Conservation (phyloP, 2,329 filamentous ascomycete genomes). For the Neofusicoccum sp. region DNA sequence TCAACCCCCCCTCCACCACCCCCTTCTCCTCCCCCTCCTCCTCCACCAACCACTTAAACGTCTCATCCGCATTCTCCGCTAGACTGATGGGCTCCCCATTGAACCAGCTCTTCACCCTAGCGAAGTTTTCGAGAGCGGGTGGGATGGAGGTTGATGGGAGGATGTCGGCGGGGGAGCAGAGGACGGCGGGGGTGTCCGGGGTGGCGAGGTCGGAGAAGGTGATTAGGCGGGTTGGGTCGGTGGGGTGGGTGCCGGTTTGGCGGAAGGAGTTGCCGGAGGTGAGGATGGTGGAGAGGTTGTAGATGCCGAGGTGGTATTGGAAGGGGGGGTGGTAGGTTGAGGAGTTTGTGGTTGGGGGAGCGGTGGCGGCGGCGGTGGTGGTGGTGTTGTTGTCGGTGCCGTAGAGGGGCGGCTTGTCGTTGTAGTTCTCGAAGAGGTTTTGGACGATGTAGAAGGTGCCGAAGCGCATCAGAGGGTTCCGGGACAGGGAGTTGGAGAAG, state of each 20-base stretch:
- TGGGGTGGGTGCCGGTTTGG: not conserved
- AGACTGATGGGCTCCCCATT: constrained; percentile 1
- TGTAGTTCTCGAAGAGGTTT: constrained; percentile 14
- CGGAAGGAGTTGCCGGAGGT: constrained; percentile 5
- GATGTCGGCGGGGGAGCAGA: constrained; percentile 7
- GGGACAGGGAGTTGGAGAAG: constrained; percentile 8
- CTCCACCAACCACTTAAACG: not conserved
- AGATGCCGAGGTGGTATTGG: constrained; percentile 11
- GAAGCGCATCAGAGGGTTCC: constrained; percentile 20
- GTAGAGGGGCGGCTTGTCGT: constrained; percentile 3
- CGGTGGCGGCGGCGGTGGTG: not conserved
- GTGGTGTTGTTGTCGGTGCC: not conserved
- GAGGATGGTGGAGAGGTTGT: constrained; percentile 6
- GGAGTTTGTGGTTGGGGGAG: not conserved
- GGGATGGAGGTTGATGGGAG: not conserved
- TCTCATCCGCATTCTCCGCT: not conserved
- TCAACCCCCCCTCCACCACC: not conserved
- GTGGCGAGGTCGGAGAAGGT: constrained; percentile 15
- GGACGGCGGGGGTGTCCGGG: not conserved
- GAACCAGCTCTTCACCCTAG: not conserved
- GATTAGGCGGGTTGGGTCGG: constrained; percentile 10
- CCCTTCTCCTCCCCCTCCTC: not conserved
- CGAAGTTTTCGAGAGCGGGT: not conserved
- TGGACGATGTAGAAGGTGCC: constrained; percentile 17
- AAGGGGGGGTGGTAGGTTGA: constrained; percentile 6